phyloP scores from a whole-genome alignment of 495 filamentous ascomycete genomes.

The Penicillium alfredii region DNA sequence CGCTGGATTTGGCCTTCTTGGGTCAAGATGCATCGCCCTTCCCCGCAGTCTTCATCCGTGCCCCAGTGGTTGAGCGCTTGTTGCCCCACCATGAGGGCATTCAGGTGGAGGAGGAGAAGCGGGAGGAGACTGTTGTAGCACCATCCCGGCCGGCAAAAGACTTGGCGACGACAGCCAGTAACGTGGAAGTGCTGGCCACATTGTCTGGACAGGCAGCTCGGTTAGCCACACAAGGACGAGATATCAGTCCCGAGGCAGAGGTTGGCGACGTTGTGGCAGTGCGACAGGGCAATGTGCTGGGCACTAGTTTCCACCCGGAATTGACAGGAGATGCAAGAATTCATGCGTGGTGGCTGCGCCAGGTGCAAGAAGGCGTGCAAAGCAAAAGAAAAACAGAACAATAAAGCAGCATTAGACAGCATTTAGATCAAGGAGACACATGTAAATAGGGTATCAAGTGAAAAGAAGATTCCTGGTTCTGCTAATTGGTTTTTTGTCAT shows the following conservation, averaged over 20 bases:
- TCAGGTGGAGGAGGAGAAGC: slow-evolving; percentile 43
- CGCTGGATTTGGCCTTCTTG: slow-evolving; percentile 71
- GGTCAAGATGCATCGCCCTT: slow-evolving; percentile 50
- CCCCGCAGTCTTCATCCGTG: slow-evolving; percentile 85
- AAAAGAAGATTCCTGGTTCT: slow-evolving; percentile 22
- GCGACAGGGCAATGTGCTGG: slow-evolving; percentile 88
- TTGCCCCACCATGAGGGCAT: slow-evolving; percentile 50
- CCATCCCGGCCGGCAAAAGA: slow-evolving; percentile 51
- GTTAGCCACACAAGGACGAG: slow-evolving; percentile 33
- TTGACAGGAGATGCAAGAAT: slow-evolving; percentile 84
- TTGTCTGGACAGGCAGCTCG: slow-evolving; percentile 42
- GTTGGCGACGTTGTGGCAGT: slow-evolving; percentile 86
- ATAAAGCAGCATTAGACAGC: slow-evolving; percentile 11
- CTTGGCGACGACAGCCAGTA: slow-evolving; percentile 35
- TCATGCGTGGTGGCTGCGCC: slow-evolving; percentile 86
- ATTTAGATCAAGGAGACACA: slow-evolving; percentile 12
- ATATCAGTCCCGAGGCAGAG: slow-evolving; percentile 39
- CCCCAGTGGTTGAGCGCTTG: slow-evolving; percentile 85
- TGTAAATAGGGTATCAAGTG: slow-evolving; percentile 25
- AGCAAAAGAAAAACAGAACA: slow-evolving; percentile 24
- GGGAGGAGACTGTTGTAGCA: slow-evolving; percentile 60
- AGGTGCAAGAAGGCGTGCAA: slow-evolving; percentile 49
- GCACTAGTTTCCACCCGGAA: slow-evolving; percentile 95
- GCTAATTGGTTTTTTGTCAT: slow-evolving; percentile 17
- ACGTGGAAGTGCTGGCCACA: slow-evolving; percentile 46